Evolutionary conservation across 2,329 filamentous ascomycete genomes (phyloP), one percentile per base, ranked within the genome.

Genomic region (Helminthosporium solani): DNA sequence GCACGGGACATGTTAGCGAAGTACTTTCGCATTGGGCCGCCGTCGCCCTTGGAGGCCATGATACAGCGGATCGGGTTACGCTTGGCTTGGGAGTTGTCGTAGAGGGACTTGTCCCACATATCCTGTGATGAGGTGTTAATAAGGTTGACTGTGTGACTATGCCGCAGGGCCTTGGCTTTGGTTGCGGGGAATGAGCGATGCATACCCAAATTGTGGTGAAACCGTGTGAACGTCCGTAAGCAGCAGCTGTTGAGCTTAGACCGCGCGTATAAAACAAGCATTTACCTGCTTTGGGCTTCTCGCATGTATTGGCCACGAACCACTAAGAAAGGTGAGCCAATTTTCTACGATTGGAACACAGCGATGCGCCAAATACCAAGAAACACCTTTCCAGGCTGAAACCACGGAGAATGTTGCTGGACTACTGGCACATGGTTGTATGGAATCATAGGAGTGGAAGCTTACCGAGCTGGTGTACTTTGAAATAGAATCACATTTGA

Each of bases 1-100:
- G 40, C 40, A 8, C 18, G 21, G 11, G 40, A 43, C 40, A 43
- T 43, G 40, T 43, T 36, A 11, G 27, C 7, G 33, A 43, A 43
- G 33, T 43, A 43, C 12, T 28, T 27, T 21, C 31, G 33, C 21
- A 28, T 33, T 2, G 33, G 18, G n/a, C 15, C 33, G 33, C 33
- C 16, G 11, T 19, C 34, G 9, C 12, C 19, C 15, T 43, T 43
- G 30, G 16, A 3, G 15, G 33, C 30, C 40, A 43, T 43, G 40
- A 43, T 43, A 33, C 40, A 43, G 31, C 40, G 40, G 20, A 43
- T 19, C 21, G 31, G 31, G 25, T 43, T 43, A 3, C 34, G 33
- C 18, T 33, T 43, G 9, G 14, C 34, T 15, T 25, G 21, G 9
- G 21, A 25, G 19, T 43, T 43, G 33, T 43, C 34, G 20, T 43